Percentiles rank a stretch among this genome's conserved stretches.
These are phyloP conservation scores for Penicillium sp. DNA, from an alignment of 2,329 filamentous ascomycete species.

Conservation along the genomic window DNA sequence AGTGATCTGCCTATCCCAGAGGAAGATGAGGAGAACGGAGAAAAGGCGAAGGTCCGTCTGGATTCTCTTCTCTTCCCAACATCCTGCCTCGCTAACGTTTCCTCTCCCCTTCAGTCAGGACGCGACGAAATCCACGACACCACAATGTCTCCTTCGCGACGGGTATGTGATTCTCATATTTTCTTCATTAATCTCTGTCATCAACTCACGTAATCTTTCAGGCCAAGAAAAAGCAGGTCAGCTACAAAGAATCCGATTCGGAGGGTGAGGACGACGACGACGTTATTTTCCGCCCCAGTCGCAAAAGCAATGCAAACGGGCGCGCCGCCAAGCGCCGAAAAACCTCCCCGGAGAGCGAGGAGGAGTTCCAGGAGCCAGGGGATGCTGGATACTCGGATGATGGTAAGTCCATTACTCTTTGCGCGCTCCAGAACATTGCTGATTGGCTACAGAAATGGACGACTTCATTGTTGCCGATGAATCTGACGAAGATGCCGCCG, in stretches of 20 bases:
- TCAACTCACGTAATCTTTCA: slow-evolving; percentile 32
- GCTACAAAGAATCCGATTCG: slow-evolving; percentile 86
- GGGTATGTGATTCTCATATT: slow-evolving; percentile 57
- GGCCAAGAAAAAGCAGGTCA: slow-evolving; percentile 60
- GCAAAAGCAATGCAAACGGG: slow-evolving; percentile 48
- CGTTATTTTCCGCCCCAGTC: slow-evolving; percentile 65
- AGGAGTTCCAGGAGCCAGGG: slow-evolving; percentile 66
- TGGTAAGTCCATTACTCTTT: slow-evolving; percentile 45
- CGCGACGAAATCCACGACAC: slow-evolving; percentile 42
- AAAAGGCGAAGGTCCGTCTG: slow-evolving; percentile 42
- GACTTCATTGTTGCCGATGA: slow-evolving; percentile 89
- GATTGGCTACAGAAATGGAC: slow-evolving; percentile 65
- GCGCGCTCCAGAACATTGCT: slow-evolving; percentile 7
- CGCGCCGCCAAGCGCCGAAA: slow-evolving; percentile 61
- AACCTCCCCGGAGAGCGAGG: slow-evolving; percentile 69
- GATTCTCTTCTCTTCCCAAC: neutral
- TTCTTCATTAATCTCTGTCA: neutral
- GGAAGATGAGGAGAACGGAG: slow-evolving; percentile 57
- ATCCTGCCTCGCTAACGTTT: slow-evolving; percentile 7
- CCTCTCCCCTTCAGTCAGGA: slow-evolving; percentile 46
- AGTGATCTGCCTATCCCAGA: slow-evolving; percentile 74
- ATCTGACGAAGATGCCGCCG: slow-evolving; percentile 68
- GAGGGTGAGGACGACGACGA: slow-evolving; percentile 72
- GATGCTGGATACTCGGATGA: slow-evolving; percentile 54
- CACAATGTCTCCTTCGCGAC: slow-evolving; percentile 75